Conservation (phyloP, 192 early-diverging fungal species). For the Podila epigama region DNA sequence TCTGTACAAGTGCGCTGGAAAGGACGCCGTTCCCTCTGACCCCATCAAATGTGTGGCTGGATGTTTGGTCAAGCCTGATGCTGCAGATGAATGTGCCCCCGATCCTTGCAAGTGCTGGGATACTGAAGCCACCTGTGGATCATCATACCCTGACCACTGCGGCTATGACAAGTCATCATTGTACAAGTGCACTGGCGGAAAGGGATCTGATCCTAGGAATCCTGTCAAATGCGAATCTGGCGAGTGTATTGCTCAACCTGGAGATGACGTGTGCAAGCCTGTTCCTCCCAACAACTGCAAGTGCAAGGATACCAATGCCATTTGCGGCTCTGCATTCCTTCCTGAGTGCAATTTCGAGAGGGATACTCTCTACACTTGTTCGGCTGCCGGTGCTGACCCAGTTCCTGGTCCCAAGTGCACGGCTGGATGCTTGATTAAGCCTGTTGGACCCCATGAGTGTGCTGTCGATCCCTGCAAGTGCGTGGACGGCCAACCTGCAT, state of each 20-base stretch:
- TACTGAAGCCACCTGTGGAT: neutral
- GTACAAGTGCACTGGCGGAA: conserved; percentile 3
- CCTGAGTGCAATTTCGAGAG: neutral
- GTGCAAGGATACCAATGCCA: neutral
- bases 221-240: neutral
- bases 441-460: neutral
- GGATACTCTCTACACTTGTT: neutral
- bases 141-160: neutral
- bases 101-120: no score
- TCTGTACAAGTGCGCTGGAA: neutral
- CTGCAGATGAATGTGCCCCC: no score
- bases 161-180: neutral
- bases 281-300: neutral
- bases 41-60: neutral
- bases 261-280: neutral
- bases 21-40: neutral
- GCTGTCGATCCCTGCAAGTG: neutral
- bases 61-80: no score
- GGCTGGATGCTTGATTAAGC: neutral
- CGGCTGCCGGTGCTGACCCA: neutral
- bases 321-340: neutral
- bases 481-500: neutral
- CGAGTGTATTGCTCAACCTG: neutral
- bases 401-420: neutral
- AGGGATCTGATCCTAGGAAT: neutral